Conservation (phyloP, 1,139 yeast species). For the Geotrichum histeridarum region DNA sequence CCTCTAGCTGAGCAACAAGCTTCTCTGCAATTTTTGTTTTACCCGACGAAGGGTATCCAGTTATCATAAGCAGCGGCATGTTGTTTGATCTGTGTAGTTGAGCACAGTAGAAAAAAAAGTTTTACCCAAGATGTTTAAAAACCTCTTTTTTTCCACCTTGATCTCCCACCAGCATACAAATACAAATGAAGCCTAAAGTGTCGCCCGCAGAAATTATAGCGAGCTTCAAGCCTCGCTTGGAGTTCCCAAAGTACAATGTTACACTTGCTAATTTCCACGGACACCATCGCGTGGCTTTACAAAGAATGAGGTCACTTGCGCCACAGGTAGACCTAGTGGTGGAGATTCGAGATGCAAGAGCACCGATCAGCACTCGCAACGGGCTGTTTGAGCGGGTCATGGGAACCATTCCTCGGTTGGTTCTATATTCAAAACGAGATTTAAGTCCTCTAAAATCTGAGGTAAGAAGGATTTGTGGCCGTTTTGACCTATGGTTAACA, state of each 20-base stretch:
- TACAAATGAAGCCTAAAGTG: not conserved
- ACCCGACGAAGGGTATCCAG: constrained; percentile 85
- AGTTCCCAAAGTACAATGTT: constrained; percentile 60
- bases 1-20: constrained; percentile 47
- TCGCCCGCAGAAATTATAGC: constrained; percentile 6
- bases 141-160: not conserved
- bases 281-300: constrained; percentile 79
- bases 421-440: constrained; percentile 69
- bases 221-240: constrained; percentile 35
- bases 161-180: not conserved
- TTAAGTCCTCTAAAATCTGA: constrained; percentile 28
- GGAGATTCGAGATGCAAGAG: constrained; percentile 83
- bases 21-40: constrained; percentile 68
- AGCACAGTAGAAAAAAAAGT: constrained; percentile 1
- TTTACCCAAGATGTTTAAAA: not conserved
- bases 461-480: not conserved
- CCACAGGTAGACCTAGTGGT: constrained; percentile 77
- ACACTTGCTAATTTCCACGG: constrained; percentile 81
- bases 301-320: constrained; percentile 61
- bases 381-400: constrained; percentile 68
- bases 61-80: constrained; percentile 76
- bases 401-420: constrained; percentile 52
- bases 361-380: constrained; percentile 81
- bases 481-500: constrained; percentile 13
- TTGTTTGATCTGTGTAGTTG: not conserved